Percentiles rank a stretch among this genome's conserved stretches.
These are phyloP conservation scores for Cladophialophora chaetospira DNA, from an alignment of 2,329 filamentous ascomycete species.

Conservation along the genomic window DNA sequence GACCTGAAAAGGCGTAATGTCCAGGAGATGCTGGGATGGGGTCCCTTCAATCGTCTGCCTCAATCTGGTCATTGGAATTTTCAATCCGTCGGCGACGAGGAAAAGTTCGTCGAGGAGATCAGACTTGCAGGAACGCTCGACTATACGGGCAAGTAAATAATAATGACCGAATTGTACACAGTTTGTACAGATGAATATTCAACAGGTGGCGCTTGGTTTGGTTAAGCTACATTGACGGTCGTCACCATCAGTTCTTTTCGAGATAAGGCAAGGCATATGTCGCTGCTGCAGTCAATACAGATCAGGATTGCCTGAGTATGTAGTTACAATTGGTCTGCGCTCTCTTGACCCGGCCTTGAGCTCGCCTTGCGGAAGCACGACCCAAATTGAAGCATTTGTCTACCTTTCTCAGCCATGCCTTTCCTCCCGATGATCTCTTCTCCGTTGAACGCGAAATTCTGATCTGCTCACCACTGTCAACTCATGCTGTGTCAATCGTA, in stretches of 20 bases:
- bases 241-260: not conserved
- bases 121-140: constrained; percentile 46
- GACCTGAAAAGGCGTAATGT: constrained; percentile 37
- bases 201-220: not conserved
- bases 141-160: constrained; percentile 29
- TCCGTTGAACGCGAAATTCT: no score
- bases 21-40: constrained; percentile 38
- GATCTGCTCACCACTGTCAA: no score
- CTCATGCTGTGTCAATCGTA: no score
- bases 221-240: constrained; percentile 1
- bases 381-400: no score
- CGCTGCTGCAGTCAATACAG: no score
- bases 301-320: no score
- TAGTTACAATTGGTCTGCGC: no score
- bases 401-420: no score
- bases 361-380: no score
- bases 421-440: no score
- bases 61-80: constrained; percentile 47
- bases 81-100: constrained; percentile 42
- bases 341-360: no score
- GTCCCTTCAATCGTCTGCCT: constrained; percentile 39
- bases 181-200: constrained; percentile 18
- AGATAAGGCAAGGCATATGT: not conserved
- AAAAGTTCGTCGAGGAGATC: constrained; percentile 47
- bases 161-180: constrained; percentile 11